Percentiles rank a stretch among this genome's conserved stretches.
Conservation (phyloP, 148 eudicot species). For the Nepenthes mirabilis region DNA sequence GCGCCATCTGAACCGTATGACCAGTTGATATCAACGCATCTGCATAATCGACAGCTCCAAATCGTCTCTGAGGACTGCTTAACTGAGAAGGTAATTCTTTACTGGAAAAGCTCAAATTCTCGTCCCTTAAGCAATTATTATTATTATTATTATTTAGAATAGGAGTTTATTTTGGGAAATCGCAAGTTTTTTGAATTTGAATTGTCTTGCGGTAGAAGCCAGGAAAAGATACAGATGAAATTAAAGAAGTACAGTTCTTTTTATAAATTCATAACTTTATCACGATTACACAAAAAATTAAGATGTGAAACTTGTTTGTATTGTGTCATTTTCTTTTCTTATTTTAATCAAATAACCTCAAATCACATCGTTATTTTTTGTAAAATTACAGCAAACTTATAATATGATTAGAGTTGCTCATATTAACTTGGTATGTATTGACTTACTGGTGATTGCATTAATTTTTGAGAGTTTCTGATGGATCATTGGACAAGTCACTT, state of each 20-base stretch:
- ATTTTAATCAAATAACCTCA: too few species aligned
- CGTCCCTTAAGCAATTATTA: not conserved
- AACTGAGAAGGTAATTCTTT: slow-evolving; percentile 37
- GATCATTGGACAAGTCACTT: slow-evolving; percentile 77
- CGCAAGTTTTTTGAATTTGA: not conserved
- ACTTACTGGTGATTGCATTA: not conserved
- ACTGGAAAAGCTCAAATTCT: not conserved
- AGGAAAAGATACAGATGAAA: slow-evolving; percentile 49
- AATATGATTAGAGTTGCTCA: too few species aligned
- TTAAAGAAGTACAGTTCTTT: slow-evolving; percentile 43
- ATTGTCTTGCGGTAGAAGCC: slow-evolving; percentile 30
- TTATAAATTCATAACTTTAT: too few species aligned
- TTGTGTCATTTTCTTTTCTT: too few species aligned
- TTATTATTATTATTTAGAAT: not conserved
- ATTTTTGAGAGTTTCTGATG: slow-evolving; percentile 13
- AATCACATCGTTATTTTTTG: too few species aligned
- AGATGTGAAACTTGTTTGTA: too few species aligned
- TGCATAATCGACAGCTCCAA: slow-evolving; percentile 59
- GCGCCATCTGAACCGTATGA: slow-evolving; percentile 50
- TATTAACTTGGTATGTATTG: not conserved
- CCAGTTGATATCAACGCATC: slow-evolving; percentile 41
- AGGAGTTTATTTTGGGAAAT: not conserved
- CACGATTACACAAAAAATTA: too few species aligned
- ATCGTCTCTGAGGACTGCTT: slow-evolving; percentile 58
- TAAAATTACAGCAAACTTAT: too few species aligned